A percentile compares a stretch with the other conserved stretches of the same genome.
Evolutionary conservation across 2,329 filamentous ascomycete genomes (phyloP).

Genomic region (Penicillium glabrum): DNA sequence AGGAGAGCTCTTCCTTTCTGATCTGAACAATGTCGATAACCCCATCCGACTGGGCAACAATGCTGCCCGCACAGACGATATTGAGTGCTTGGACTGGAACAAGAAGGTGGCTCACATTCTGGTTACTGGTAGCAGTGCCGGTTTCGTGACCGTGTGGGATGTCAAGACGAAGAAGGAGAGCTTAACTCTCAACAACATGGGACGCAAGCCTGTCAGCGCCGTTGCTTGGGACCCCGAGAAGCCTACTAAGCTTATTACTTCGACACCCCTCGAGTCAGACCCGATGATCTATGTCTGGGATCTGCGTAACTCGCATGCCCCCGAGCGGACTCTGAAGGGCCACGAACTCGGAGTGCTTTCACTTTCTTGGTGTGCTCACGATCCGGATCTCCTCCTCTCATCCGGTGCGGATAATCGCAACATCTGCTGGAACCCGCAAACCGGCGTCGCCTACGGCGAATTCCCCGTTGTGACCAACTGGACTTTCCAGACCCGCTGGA

Average conservation of each 20-base stretch:
- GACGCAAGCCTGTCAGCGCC: conserved; percentile 88
- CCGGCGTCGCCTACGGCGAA: conserved; percentile 82
- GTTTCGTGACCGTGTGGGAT: conserved; percentile 98
- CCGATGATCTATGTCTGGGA: conserved; percentile 93
- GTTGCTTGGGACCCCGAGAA: conserved; percentile 97
- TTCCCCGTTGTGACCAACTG: conserved; percentile 98
- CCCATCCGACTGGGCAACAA: conserved; percentile 86
- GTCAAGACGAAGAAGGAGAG: conserved; percentile 97
- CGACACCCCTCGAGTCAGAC: conserved; percentile 82
- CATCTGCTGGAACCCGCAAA: conserved; percentile 94
- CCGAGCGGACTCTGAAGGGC: conserved; percentile 81
- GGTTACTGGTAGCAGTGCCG: conserved; percentile 87
- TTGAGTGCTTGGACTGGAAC: conserved; percentile 98
- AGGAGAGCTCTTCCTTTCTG: conserved; percentile 94
- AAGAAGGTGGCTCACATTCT: conserved; percentile 96
- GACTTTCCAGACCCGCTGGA: conserved; percentile 95
- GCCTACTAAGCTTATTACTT: conserved; percentile 88
- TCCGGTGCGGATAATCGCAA: conserved; percentile 97
- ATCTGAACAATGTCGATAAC: conserved; percentile 84
- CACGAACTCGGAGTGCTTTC: conserved; percentile 93
- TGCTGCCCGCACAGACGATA: conserved; percentile 86
- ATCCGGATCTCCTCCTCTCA: conserved; percentile 83
- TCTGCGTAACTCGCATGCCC: conserved; percentile 90
- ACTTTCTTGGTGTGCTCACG: conserved; percentile 91
- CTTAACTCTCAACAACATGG: conserved; percentile 83